phyloP scores from a whole-genome alignment of 768 basidiomycete genomes.

The Hericium erinaceus region DNA sequence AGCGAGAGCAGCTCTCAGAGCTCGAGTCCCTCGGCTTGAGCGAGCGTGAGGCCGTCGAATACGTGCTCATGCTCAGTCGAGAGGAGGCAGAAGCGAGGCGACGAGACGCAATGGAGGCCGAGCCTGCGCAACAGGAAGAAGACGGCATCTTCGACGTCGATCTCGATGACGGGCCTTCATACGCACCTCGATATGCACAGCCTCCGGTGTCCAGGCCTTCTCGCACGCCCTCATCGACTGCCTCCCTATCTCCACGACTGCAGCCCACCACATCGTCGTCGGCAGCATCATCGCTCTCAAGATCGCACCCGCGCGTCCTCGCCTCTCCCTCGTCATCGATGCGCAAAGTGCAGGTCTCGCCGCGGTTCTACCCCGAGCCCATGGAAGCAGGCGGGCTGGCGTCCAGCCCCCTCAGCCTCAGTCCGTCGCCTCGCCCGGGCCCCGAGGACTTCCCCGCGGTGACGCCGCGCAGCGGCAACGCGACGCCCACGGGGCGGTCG shows the following conservation, averaged over 20 bases:
- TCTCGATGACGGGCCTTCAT: constrained; percentile 31
- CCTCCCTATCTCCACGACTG: constrained; percentile 6
- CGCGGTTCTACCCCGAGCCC: constrained; percentile 36
- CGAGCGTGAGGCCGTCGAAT: constrained; percentile 70
- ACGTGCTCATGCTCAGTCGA: constrained; percentile 75
- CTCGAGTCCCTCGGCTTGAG: constrained; percentile 60
- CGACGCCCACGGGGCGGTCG: constrained; percentile 15
- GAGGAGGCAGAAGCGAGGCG: constrained; percentile 49
- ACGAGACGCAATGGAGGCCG: not conserved
- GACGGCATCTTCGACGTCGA: constrained; percentile 53
- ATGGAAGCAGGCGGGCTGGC: constrained; percentile 37
- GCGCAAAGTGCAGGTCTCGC: constrained; percentile 48
- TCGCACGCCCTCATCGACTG: not conserved
- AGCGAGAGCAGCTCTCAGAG: constrained; percentile 47
- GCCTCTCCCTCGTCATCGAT: constrained; percentile 29
- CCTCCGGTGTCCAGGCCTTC: not conserved
- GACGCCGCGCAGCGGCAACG: constrained; percentile 5
- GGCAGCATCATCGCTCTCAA: constrained; percentile 10
- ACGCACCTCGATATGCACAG: not conserved
- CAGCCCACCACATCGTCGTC: constrained; percentile 16
- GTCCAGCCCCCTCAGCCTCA: constrained; percentile 16
- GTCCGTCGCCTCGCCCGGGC: constrained; percentile 2
- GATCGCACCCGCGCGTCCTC: constrained; percentile 8
- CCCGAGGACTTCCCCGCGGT: constrained; percentile 10
- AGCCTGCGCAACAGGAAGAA: constrained; percentile 17